A percentile compares a stretch with the other conserved stretches of the same genome.
Conservation (phyloP, 2,329 filamentous ascomycete species). For the Trichoderma sp. region DNA sequence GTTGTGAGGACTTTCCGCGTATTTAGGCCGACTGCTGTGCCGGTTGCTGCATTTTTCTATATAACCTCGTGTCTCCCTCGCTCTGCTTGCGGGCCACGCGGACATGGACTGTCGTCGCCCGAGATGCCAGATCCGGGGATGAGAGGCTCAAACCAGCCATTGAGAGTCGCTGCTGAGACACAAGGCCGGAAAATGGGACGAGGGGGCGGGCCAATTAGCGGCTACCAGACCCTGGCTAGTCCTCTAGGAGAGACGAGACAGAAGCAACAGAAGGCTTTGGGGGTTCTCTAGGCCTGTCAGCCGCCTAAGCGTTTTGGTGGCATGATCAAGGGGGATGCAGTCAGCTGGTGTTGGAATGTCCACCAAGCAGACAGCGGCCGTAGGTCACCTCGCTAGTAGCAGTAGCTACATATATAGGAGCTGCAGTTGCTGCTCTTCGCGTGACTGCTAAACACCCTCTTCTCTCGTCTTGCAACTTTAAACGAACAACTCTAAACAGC, state of each 20-base stretch:
- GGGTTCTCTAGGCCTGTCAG: constrained; percentile 1
- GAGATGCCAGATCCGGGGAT: constrained; percentile 1
- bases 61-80: background rate
- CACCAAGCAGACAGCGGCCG: background rate
- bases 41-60: background rate
- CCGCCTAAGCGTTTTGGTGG: background rate
- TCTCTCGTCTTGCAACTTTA: background rate
- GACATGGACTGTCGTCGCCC: background rate
- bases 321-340: background rate
- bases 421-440: background rate
- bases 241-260: background rate
- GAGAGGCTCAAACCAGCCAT: constrained; percentile 6
- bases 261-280: background rate
- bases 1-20: background rate
- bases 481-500: background rate
- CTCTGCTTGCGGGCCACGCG: background rate
- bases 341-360: background rate
- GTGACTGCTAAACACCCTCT: background rate
- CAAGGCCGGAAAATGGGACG: background rate
- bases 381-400: background rate
- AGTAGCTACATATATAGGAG: background rate
- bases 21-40: background rate
- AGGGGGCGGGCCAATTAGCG: constrained; percentile 19
- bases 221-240: background rate
- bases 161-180: constrained; percentile 3